Evolutionary conservation across 257 asterid species (phyloP).

Genomic region (Salvia rosmarinus): DNA sequence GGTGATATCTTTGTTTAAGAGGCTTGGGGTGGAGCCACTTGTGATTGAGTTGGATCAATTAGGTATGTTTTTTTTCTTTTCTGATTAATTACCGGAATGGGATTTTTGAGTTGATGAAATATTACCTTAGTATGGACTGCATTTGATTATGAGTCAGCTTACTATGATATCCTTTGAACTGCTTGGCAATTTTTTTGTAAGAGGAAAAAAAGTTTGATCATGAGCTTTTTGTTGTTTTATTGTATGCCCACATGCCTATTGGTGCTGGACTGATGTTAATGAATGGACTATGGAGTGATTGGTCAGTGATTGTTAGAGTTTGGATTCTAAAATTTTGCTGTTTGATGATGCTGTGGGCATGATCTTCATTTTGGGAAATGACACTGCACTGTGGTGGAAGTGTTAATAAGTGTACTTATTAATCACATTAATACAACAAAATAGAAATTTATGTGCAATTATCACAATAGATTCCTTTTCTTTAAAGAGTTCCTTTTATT

Average conservation of each 20-base stretch:
- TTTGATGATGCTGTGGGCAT: not conserved
- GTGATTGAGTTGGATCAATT: slow-evolving; percentile 82
- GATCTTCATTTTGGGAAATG: not conserved
- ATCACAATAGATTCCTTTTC: not conserved
- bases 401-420: not conserved
- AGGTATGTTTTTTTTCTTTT: slow-evolving; percentile 46
- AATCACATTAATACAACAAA: not conserved
- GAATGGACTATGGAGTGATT: too few relatives aligned
- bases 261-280: too few relatives aligned
- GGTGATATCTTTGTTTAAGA: slow-evolving; percentile 80
- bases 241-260: too few relatives aligned
- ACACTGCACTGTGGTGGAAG: not conserved
- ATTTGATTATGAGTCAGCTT: not conserved
- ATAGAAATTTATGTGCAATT: not conserved
- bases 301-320: not conserved
- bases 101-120: not conserved
- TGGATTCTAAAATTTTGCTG: not conserved
- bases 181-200: not conserved
- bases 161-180: not conserved
- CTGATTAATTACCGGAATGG: not conserved
- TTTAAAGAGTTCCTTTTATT: not conserved
- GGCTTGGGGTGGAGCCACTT: slow-evolving; percentile 74
- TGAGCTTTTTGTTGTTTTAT: not conserved
- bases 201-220: not conserved
- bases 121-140: not conserved